A percentile compares a stretch with the other conserved stretches of the same genome.
Conservation (phyloP, 2,329 filamentous ascomycete species). For the Grosmannia clavigera region DNA sequence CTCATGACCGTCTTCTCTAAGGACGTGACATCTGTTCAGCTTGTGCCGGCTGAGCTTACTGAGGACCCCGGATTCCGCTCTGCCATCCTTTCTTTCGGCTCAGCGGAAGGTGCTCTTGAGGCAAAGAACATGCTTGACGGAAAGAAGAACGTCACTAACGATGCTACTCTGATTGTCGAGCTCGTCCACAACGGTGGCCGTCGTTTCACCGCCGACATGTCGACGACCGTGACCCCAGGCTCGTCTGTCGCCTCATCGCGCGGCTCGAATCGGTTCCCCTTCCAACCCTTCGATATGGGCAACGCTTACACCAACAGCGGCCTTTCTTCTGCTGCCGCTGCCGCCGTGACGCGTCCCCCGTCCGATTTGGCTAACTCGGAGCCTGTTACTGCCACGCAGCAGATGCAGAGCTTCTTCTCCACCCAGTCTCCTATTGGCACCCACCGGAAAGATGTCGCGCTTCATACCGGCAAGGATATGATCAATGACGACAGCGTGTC, state of each 20-base stretch:
- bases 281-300: constrained; percentile 47
- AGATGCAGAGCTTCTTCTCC: constrained; percentile 54
- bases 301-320: constrained; percentile 39
- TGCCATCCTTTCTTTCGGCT: constrained; percentile 41
- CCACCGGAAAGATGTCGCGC: constrained; percentile 48
- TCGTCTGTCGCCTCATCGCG: constrained; percentile 32
- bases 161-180: constrained; percentile 44
- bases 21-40: constrained; percentile 37
- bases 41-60: constrained; percentile 36
- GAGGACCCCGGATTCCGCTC: constrained; percentile 37
- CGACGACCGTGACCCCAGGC: constrained; percentile 17
- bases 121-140: constrained; percentile 47
- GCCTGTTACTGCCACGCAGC: constrained; percentile 22
- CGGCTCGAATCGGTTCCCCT: constrained; percentile 44
- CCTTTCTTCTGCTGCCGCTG: neutral
- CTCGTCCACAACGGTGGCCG: constrained; percentile 31
- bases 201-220: constrained; percentile 15
- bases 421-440: constrained; percentile 63
- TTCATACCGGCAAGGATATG: constrained; percentile 55
- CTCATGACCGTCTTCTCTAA: constrained; percentile 48
- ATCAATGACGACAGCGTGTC: constrained; percentile 58
- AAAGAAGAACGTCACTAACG: constrained; percentile 36
- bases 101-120: constrained; percentile 38
- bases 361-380: constrained; percentile 47
- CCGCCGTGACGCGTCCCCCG: constrained; percentile 15